Conservation (phyloP, 805 yeast species). For the Pichia kluyveri region DNA sequence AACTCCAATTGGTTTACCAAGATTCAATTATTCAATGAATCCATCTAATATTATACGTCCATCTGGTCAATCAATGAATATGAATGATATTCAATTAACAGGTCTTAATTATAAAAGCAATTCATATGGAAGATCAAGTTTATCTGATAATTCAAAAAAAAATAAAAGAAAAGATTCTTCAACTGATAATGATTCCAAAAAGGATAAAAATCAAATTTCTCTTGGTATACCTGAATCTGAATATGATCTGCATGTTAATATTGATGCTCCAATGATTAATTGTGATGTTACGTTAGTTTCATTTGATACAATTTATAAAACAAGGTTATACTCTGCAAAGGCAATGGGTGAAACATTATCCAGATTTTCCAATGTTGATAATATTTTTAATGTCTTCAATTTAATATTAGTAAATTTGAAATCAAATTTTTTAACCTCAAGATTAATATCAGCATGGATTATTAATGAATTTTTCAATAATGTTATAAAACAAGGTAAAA, state of each 20-base stretch:
- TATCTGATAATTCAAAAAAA: neutral
- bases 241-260: conserved; percentile 58
- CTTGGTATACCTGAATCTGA: conserved; percentile 42
- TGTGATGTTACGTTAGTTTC: conserved; percentile 91
- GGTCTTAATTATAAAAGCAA: conserved; percentile 17
- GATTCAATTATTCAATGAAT: conserved; percentile 82
- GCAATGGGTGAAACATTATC: conserved; percentile 67
- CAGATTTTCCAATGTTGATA: conserved; percentile 30
- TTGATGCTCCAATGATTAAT: conserved; percentile 83
- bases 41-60: conserved; percentile 68
- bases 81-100: conserved; percentile 19
- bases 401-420: conserved; percentile 20
- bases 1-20: conserved; percentile 93
- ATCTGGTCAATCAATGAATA: conserved; percentile 45
- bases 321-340: conserved; percentile 65
- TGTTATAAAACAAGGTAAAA: conserved; percentile 22
- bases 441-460: conserved; percentile 59
- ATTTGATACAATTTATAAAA: conserved; percentile 58
- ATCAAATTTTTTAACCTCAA: conserved; percentile 72
- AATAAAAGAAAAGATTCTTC: conserved; percentile 15
- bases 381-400: conserved; percentile 31
- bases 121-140: conserved; percentile 1
- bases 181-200: conserved; percentile 1
- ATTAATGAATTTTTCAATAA: conserved; percentile 48
- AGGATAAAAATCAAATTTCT: neutral